Conservation (phyloP, 305 asterid genomes). For the Fraxinus latifolia region DNA sequence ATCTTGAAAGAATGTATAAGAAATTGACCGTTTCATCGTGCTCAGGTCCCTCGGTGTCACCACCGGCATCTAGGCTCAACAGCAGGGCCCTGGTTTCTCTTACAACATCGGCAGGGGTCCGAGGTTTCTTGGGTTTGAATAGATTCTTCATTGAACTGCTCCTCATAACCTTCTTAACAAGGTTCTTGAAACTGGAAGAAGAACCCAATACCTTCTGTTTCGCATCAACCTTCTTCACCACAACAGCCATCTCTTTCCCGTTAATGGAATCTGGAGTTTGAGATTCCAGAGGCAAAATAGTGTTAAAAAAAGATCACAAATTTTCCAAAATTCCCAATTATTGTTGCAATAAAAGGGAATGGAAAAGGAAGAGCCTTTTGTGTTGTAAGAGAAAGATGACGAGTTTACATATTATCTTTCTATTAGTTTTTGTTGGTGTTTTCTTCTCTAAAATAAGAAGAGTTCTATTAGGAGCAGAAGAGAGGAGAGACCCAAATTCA, state of each 20-base stretch:
- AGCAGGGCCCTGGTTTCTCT: constrained; percentile 23
- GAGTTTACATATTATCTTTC: constrained; percentile 15
- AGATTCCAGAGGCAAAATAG: constrained; percentile 35
- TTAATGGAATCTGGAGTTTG: constrained; percentile 31
- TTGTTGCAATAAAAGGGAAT: neutral
- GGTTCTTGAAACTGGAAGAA: constrained; percentile 40
- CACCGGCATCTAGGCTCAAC: constrained; percentile 15
- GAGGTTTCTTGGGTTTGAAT: constrained; percentile 45
- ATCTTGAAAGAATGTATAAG: neutral
- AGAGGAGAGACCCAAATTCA: constrained; percentile 15
- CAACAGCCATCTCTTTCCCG: constrained; percentile 46
- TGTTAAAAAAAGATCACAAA: neutral
- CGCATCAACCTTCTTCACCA: neutral
- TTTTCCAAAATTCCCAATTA: neutral
- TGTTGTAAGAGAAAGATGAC: neutral
- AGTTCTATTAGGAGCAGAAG: neutral
- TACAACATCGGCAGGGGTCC: constrained; percentile 35
- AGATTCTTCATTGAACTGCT: constrained; percentile 43
- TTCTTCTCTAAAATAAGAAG: neutral
- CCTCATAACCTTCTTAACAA: constrained; percentile 49
- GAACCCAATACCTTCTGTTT: constrained; percentile 23
- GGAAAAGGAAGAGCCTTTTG: neutral
- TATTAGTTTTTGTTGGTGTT: neutral
- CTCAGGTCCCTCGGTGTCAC: constrained; percentile 19
- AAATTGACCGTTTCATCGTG: constrained; percentile 47